Evolutionary conservation across 1,284 basidiomycete genomes (phyloP), one percentile per base, ranked within the genome.

Genomic region (Blastosporella zonata): DNA sequence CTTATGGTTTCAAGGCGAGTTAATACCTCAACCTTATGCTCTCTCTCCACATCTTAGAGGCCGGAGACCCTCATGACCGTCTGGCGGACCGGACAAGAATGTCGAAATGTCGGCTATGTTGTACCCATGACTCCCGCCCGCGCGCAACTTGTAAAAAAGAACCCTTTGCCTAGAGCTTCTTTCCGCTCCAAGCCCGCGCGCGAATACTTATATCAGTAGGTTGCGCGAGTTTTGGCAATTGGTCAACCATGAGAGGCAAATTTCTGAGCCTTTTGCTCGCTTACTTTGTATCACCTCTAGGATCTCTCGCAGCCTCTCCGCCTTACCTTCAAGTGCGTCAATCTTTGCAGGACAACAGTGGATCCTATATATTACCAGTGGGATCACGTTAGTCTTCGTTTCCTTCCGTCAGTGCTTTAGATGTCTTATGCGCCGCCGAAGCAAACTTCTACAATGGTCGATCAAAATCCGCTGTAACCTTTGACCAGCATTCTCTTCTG

Each of bases 401-500:
- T 47, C 33, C 17, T 37, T 17, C 15, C 17, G 6, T 12, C 20
- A 15, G 17, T 27, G 8, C 28, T 23, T 37, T 7, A 42, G n/a
- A n/a, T n/a, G n/a, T n/a, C n/a, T 20, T 18, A 39, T 1, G 29
- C n/a, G 47, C 47, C 6, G 28, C 13, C 31, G 6, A 18, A 68
- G 67, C 62, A 2, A 56, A 60, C 21, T 73, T 71, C 50, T 72
- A 71, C 50, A 55, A 67, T 42, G 69, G 69, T 1, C 62, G 65
- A 50, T 71, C 69, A 0, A 61, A 60, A 21, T 63, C 69, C 12
- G 60, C 67, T 7, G 69, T 72, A 3, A 71, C 70, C 2, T 62
- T 72, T 29, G 75, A 77, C 56, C 65, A 67, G 41, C 70, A 75
- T 59, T 73, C 71, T 3, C 42, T 77, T 12, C 63, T 74, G 38